A percentile compares a stretch with the other conserved stretches of the same genome.
Conservation (phyloP, 306 rosid genomes). For the Cucumis hystrix region DNA sequence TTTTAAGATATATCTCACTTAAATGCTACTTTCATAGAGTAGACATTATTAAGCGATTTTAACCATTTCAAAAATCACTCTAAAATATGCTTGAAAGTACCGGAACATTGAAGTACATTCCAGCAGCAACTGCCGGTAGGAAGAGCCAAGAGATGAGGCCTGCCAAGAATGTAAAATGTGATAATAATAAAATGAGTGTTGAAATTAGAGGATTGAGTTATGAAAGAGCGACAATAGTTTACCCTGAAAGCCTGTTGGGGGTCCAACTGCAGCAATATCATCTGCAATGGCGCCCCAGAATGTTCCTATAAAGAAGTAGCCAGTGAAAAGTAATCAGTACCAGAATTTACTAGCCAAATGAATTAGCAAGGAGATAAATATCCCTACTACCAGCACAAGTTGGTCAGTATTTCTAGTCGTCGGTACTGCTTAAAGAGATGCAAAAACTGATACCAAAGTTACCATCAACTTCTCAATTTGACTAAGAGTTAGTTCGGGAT, state of each 20-base stretch:
- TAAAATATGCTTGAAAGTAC: constrained; percentile 17
- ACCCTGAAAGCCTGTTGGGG: constrained; percentile 97
- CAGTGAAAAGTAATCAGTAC: neutral
- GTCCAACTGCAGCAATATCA: constrained; percentile 45
- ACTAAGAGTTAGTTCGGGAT: neutral
- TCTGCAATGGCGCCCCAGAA: constrained; percentile 60
- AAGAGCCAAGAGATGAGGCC: constrained; percentile 83
- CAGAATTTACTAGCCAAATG: neutral
- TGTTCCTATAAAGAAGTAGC: constrained; percentile 32
- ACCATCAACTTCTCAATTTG: neutral
- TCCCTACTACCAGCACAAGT: neutral
- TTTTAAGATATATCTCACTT: neutral
- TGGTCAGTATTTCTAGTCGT: neutral
- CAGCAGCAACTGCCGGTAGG: constrained; percentile 76
- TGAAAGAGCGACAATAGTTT: neutral
- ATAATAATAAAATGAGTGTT: neutral
- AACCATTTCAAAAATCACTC: too few relatives aligned
- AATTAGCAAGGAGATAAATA: neutral
- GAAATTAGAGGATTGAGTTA: neutral
- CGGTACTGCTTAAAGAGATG: neutral
- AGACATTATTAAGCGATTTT: too few relatives aligned
- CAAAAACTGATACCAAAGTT: neutral
- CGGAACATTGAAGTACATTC: constrained; percentile 63
- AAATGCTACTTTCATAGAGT: too few relatives aligned
- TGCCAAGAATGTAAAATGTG: constrained; percentile 18